phyloP scores from a whole-genome alignment of 345 rosid species.

The Rhizophora apiculata region DNA sequence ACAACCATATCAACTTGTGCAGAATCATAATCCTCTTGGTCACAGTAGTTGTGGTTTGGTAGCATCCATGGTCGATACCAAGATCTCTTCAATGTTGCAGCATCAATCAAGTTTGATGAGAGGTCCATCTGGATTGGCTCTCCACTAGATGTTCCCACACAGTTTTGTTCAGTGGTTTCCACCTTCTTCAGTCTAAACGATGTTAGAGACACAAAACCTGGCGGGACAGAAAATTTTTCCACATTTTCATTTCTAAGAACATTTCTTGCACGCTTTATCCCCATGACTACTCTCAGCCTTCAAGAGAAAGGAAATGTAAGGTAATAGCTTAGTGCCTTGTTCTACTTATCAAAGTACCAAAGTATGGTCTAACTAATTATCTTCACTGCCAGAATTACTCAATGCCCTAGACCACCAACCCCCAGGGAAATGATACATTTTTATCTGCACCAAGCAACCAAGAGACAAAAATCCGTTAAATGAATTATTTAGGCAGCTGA shows the following conservation, averaged over 20 bases:
- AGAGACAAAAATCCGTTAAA: neutral
- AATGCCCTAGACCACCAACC: neutral
- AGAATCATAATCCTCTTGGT: constrained; percentile 16
- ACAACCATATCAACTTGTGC: constrained; percentile 25
- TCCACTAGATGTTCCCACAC: constrained; percentile 5
- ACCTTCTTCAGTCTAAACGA: constrained; percentile 41
- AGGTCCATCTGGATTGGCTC: constrained; percentile 8
- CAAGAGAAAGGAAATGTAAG: neutral
- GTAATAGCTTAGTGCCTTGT: neutral
- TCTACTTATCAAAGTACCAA: neutral
- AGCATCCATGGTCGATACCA: constrained; percentile 38
- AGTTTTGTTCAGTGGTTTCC: constrained; percentile 18
- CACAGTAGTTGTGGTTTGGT: constrained; percentile 16
- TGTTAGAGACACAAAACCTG: constrained; percentile 43
- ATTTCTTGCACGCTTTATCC: constrained; percentile 16
- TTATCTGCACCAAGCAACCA: neutral
- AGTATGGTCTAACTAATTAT: neutral
- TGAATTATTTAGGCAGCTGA: too few relatives aligned
- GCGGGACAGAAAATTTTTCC: constrained; percentile 19
- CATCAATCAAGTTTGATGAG: neutral
- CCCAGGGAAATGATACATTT: constrained; percentile 1
- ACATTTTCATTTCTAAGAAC: neutral
- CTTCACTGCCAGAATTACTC: neutral
- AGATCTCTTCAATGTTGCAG: constrained; percentile 17
- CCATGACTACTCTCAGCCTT: constrained; percentile 2